Base-by-base conservation (phyloP, 495 filamentous ascomycete genomes). In the Platismatia glauca region DNA sequence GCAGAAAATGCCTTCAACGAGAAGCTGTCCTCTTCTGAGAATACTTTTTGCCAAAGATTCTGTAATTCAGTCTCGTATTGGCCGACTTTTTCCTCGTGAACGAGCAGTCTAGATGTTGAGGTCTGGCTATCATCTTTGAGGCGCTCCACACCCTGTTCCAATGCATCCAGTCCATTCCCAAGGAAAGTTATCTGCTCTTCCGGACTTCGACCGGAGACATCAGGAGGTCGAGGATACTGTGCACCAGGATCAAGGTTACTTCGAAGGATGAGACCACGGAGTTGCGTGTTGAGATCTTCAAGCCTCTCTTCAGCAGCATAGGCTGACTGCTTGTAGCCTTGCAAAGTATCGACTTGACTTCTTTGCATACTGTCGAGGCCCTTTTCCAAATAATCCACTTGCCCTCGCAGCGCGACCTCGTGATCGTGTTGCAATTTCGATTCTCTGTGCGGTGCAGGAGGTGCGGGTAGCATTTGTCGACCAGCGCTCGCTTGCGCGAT, bases 31-130 rank as follows among this genome's bases (percentile, higher is more conserved):
- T 87, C 84, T 37, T 81, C 84, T 20, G 83, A 78, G 59, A 83
- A 76, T 33, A 91, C 80, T 56, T 84, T 87, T 46, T 87, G 83
- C 89, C 89, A 92, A 29, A 92, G 73, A n/a, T 84, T 82, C 61
- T 75, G 79, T 41, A 91, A 75, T 7, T 86, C 76, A 7, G 79
- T 76, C 43, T 89, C 83, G 31, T 79, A 82, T 60, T 86, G 81
- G 38, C 81, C 79, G 18, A 72, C 70, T 66, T 80, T 74, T 34
- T 78, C 70, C 61, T 71, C 71, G 29, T 67, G 57, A 38, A 24
- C 55, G n/a, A 44, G 50, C 13, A 39, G 48, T 16, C 29, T 65
- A 20, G 64, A 64, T 2, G 65, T 37, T 24, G 53, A 57, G 16
- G 43, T 48, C 20, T 60, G 59, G 27, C 58, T 52, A 39, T 64